A percentile compares a stretch with the other conserved stretches of the same genome.
Conservation (phyloP, 208 protist genomes). For the Tritrichomonas foetus region DNA sequence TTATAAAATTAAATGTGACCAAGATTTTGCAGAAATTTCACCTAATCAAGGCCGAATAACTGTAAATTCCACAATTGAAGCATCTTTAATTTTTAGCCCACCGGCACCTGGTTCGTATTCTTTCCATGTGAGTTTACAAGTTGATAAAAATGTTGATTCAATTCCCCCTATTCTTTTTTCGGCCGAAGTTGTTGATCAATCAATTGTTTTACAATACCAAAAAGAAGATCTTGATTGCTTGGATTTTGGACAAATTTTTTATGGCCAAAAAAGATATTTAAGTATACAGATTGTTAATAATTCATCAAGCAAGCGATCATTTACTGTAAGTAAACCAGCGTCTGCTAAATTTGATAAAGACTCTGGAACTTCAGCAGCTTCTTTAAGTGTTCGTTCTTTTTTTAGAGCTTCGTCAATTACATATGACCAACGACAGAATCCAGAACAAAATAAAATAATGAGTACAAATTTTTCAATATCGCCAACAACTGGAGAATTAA, state of each 20-base stretch:
- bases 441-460: neutral
- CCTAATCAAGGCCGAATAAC: neutral
- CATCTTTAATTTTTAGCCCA: neutral
- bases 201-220: neutral
- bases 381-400: too few relatives aligned
- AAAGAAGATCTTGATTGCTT: neutral
- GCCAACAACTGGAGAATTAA: neutral
- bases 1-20: neutral
- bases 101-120: neutral
- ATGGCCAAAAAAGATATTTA: neutral
- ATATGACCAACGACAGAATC: neutral
- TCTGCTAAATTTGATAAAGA: too few relatives aligned
- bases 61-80: neutral
- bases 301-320: neutral
- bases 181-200: neutral
- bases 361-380: too few relatives aligned
- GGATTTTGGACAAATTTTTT: neutral
- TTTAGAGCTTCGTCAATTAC: neutral
- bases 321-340: neutral
- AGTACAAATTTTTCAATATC: neutral
- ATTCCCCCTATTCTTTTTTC: neutral
- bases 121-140: neutral
- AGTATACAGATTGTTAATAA: neutral
- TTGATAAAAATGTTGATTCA: neutral
- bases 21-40: neutral